Conservation (phyloP, 2,329 filamentous ascomycete genomes). For the Colletotrichum truncatum region DNA sequence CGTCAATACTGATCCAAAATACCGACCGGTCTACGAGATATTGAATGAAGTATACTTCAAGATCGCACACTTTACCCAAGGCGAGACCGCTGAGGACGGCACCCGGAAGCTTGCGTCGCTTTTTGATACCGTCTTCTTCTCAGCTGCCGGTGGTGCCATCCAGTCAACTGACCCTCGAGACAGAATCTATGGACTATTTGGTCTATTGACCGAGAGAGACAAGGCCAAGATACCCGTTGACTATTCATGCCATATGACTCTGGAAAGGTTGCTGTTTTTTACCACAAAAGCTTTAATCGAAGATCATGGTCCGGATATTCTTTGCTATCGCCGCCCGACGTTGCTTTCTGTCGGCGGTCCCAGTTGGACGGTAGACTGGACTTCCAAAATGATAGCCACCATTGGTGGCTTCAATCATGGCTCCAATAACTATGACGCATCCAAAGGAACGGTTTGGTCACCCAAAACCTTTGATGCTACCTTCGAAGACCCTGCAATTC, state of each 20-base stretch:
- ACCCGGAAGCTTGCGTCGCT: not conserved
- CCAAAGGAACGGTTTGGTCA: not conserved
- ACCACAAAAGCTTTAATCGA: not conserved
- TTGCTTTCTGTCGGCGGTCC: not conserved
- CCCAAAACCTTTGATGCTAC: not conserved
- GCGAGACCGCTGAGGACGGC: not conserved
- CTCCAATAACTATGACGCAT: not conserved
- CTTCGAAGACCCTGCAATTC: not conserved
- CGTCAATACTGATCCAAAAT: not conserved
- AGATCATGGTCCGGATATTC: not conserved
- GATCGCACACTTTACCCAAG: not conserved
- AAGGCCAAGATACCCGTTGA: not conserved
- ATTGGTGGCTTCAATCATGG: not conserved
- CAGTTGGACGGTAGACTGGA: not conserved
- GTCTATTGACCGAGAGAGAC: not conserved
- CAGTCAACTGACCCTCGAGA: slow-evolving; percentile 6
- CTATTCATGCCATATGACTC: not conserved
- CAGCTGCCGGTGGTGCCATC: not conserved
- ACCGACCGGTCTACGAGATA: not conserved
- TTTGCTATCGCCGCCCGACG: not conserved
- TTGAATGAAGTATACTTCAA: not conserved
- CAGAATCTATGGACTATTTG: slow-evolving; percentile 3
- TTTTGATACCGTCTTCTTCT: not conserved
- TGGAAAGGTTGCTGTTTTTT: not conserved
- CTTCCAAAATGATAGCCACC: slow-evolving; percentile 5